phyloP scores from a whole-genome alignment of 805 yeast species.

The Metschnikowia reukaufii region DNA sequence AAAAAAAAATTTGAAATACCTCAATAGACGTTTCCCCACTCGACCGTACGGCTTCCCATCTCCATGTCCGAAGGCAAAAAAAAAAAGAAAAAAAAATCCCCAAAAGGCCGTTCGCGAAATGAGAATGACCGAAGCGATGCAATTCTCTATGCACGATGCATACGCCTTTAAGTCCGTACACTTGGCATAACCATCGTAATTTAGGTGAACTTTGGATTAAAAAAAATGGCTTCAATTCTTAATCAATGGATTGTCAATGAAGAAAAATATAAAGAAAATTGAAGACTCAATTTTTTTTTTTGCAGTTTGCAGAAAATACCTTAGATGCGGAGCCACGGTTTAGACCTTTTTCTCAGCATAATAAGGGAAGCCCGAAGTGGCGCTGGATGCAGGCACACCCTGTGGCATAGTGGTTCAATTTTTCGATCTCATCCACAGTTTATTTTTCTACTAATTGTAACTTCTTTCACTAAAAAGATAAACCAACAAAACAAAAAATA shows the following conservation, averaged over 20 bases:
- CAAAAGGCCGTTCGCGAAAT: not conserved
- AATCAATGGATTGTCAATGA: too few species aligned
- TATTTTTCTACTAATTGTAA: not conserved
- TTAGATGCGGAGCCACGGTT: too few species aligned
- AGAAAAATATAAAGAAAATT: too few species aligned
- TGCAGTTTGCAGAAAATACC: too few species aligned
- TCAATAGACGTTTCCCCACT: not conserved
- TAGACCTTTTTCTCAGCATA: too few species aligned
- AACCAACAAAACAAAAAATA: not conserved
- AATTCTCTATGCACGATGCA: too few species aligned
- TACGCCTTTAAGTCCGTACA: too few species aligned
- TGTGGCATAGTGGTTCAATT: conserved; percentile 4
- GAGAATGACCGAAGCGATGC: not conserved
- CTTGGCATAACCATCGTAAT: too few species aligned
- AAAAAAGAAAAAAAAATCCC: not conserved
- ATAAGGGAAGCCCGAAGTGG: not conserved
- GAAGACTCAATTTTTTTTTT: not conserved
- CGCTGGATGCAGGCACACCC: not conserved
- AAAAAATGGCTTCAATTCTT: too few species aligned
- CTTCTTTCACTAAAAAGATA: not conserved
- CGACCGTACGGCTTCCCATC: not conserved
- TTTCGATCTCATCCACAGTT: conserved; percentile 8
- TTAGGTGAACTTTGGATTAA: too few species aligned
- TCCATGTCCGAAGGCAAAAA: not conserved
- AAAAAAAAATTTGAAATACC: not conserved